Evolutionary conservation across 805 yeast genomes (phyloP).

Genomic region (Suhomyces sp.): DNA sequence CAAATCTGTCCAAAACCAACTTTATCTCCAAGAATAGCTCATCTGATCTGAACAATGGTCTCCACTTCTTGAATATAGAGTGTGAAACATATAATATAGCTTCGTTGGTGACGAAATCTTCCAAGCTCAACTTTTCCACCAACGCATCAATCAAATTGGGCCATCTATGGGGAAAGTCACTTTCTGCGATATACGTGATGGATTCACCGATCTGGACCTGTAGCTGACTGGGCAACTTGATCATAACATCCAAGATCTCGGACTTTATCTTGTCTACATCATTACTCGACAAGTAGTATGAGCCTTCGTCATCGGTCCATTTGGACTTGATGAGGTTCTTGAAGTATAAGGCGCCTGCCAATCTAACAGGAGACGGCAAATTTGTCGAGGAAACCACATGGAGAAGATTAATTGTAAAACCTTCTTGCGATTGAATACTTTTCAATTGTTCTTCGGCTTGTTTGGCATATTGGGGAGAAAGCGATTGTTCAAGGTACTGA

Average conservation of each 20-base stretch:
- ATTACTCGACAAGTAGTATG: constrained; percentile 53
- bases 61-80: constrained; percentile 94
- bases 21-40: constrained; percentile 84
- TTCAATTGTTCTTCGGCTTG: constrained; percentile 65
- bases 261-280: constrained; percentile 69
- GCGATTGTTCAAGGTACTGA: constrained; percentile 57
- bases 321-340: constrained; percentile 80
- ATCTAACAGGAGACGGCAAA: constrained; percentile 54
- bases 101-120: constrained; percentile 71
- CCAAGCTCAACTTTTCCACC: constrained; percentile 58
- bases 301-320: constrained; percentile 91
- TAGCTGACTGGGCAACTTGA: constrained; percentile 68
- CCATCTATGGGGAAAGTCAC: constrained; percentile 95
- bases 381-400: constrained; percentile 70
- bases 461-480: constrained; percentile 61
- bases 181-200: constrained; percentile 87
- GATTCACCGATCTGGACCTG: constrained; percentile 96
- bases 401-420: constrained; percentile 72
- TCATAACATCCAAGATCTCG: constrained; percentile 85
- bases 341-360: constrained; percentile 88
- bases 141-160: constrained; percentile 69
- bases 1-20: constrained; percentile 80
- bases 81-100: constrained; percentile 92
- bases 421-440: constrained; percentile 60
- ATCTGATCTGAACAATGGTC: constrained; percentile 89